phyloP scores from a whole-genome alignment of 192 early-diverging fungal genomes.

The Rhizoclosmatium sp. region DNA sequence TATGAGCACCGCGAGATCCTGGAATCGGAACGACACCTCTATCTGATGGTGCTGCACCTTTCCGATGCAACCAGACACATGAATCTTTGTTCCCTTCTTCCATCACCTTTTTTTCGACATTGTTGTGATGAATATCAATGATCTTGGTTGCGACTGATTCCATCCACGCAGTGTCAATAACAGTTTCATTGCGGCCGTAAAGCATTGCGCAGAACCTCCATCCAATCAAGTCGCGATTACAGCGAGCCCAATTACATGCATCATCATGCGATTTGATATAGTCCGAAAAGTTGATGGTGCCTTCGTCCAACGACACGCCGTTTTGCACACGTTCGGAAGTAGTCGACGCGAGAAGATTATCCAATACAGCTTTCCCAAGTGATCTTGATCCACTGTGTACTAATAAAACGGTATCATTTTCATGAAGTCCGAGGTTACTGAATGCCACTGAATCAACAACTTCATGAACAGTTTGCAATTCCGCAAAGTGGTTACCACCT shows the following conservation, averaged over 20 bases:
- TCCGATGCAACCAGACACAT: constrained; percentile 61
- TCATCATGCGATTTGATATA: constrained; percentile 59
- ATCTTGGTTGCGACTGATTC: constrained; percentile 34
- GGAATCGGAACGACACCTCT: constrained; percentile 64
- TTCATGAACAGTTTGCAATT: constrained; percentile 53
- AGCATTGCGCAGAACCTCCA: constrained; percentile 54
- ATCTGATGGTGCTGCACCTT: constrained; percentile 66
- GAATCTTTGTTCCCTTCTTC: constrained; percentile 13
- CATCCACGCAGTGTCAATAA: neutral
- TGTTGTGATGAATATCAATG: constrained; percentile 69
- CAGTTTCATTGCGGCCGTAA: constrained; percentile 5
- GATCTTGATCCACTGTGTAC: constrained; percentile 67
- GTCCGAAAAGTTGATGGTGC: constrained; percentile 35
- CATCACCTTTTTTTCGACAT: constrained; percentile 42
- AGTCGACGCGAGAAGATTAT: constrained; percentile 17
- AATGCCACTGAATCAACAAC: constrained; percentile 42
- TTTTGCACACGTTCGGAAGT: neutral
- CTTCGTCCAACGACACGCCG: constrained; percentile 12
- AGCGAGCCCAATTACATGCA: constrained; percentile 58
- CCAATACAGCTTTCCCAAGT: constrained; percentile 60
- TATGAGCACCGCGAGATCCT: constrained; percentile 63
- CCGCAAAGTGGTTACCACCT: constrained; percentile 71
- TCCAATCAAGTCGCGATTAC: constrained; percentile 65
- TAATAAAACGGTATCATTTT: constrained; percentile 45
- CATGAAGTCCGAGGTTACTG: constrained; percentile 12